phyloP scores from a whole-genome alignment of 495 filamentous ascomycete species.

The Lindgomyces ingoldianus region DNA sequence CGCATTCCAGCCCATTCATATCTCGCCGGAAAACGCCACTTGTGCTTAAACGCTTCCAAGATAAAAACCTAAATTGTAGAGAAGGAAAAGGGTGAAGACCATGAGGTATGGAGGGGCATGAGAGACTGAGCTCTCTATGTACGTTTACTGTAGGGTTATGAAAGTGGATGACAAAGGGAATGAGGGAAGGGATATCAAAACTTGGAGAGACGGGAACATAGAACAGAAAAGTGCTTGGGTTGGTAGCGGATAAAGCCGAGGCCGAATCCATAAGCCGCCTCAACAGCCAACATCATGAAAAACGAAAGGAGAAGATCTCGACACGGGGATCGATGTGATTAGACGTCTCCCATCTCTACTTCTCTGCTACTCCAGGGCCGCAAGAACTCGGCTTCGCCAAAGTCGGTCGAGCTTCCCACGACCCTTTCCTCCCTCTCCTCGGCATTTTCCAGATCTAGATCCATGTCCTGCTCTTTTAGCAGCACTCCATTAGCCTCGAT shows the following conservation, averaged over 20 bases:
- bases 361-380: constrained; percentile 37
- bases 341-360: constrained; percentile 34
- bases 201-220: too few species aligned
- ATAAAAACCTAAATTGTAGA: neutral
- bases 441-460: constrained; percentile 37
- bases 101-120: neutral
- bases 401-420: constrained; percentile 33
- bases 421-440: constrained; percentile 7
- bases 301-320: neutral
- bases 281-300: neutral
- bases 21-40: neutral
- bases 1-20: neutral
- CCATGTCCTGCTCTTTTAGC: constrained; percentile 35
- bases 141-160: neutral
- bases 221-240: neutral
- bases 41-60: neutral
- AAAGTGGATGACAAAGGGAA: neutral
- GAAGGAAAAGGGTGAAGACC: neutral
- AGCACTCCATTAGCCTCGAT: constrained; percentile 34
- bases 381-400: constrained; percentile 46
- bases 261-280: neutral
- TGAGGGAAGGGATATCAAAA: neutral
- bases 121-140: neutral
- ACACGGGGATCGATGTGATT: neutral
- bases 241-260: neutral